These are phyloP conservation scores for Anethum foeniculum DNA, from an alignment of 140 eudicot species.

Conservation along the genomic window DNA sequence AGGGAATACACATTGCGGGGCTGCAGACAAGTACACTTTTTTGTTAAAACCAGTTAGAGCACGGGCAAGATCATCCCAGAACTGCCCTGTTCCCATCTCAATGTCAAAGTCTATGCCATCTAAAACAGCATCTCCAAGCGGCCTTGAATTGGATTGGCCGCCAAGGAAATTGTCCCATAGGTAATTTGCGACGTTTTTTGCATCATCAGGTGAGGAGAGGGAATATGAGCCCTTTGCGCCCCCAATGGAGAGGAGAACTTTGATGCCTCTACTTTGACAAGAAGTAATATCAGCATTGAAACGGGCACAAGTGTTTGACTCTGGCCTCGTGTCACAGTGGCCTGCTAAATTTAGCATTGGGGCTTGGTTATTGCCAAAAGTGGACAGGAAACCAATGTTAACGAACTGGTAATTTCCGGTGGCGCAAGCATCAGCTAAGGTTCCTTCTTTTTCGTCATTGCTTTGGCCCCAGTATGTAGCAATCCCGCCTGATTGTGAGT, in stretches of 20 bases:
- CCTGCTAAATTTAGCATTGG: conserved; percentile 75
- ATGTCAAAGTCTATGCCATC: conserved; percentile 82
- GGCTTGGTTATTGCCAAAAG: conserved; percentile 52
- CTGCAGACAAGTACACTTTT: conserved; percentile 54
- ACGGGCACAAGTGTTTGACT: conserved; percentile 35
- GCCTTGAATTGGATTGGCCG: conserved; percentile 48
- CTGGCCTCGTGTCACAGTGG: conserved; percentile 52
- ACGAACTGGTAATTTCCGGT: conserved; percentile 55
- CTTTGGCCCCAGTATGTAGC: conserved; percentile 57
- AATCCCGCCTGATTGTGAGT: conserved; percentile 39
- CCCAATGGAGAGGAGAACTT: conserved; percentile 65
- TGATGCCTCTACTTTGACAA: conserved; percentile 52
- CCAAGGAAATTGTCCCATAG: conserved; percentile 66
- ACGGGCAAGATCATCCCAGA: conserved; percentile 44
- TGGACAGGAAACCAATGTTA: conserved; percentile 60
- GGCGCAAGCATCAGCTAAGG: conserved; percentile 27
- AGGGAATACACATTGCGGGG: conserved; percentile 83
- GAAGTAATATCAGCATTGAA: conserved; percentile 28
- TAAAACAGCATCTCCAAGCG: conserved; percentile 56
- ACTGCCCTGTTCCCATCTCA: conserved; percentile 40
- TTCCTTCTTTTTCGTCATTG: neutral
- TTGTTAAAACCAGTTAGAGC: conserved; percentile 30
- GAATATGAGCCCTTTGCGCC: conserved; percentile 67
- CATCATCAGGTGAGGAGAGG: conserved; percentile 51
- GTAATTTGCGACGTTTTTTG: conserved; percentile 36